Evolutionary conservation across 1,284 basidiomycete genomes (phyloP).

Genomic region (Sanguinoderma infundibulare): DNA sequence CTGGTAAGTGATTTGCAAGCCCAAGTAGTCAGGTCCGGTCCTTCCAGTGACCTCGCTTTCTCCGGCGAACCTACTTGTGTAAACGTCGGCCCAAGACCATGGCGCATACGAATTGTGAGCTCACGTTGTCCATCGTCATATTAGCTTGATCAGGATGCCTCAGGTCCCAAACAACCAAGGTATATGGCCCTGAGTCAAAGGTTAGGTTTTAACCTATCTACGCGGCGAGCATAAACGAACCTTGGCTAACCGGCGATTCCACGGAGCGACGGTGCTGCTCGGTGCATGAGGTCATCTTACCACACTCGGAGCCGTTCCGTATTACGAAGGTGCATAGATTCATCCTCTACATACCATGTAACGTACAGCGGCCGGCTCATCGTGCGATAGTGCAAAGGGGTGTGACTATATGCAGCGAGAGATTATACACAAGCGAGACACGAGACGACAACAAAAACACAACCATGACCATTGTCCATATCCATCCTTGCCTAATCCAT

Average conservation of each 20-base stretch:
- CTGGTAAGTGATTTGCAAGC: no score
- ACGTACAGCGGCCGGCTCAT: slow-evolving; percentile 4
- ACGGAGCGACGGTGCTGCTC: no score
- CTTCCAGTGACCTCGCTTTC: no score
- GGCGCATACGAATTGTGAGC: background rate
- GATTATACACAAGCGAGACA: slow-evolving; percentile 1
- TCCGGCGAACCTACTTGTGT: background rate
- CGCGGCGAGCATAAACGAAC: background rate
- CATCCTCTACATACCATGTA: background rate
- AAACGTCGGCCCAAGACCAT: background rate
- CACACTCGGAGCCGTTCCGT: background rate
- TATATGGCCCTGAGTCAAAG: background rate
- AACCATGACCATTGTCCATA: background rate
- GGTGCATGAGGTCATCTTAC: no score
- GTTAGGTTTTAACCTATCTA: no score
- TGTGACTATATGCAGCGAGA: background rate
- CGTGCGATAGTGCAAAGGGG: background rate
- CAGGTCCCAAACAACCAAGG: background rate
- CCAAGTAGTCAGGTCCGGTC: no score
- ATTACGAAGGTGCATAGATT: background rate
- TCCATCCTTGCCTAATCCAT: background rate
- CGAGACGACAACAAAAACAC: background rate
- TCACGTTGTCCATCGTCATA: no score
- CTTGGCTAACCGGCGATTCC: background rate
- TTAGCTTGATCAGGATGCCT: background rate